Percentiles rank a stretch among this genome's conserved stretches.
phyloP scores from a whole-genome alignment of 2,329 filamentous ascomycete genomes.

The Pyricularia sp. region DNA sequence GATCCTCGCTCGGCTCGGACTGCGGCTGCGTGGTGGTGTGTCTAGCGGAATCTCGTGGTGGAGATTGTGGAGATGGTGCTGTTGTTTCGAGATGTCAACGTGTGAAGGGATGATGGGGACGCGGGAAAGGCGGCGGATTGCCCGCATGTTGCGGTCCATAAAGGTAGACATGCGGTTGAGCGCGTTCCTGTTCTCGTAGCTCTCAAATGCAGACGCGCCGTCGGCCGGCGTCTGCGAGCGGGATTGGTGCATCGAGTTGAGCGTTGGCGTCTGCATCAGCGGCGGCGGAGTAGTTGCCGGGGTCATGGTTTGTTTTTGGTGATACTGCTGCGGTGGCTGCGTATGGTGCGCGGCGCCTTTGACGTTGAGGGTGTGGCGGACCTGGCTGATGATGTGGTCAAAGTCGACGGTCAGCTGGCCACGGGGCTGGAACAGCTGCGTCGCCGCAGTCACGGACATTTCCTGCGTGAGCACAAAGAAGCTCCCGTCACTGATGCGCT shows the following conservation, averaged over 20 bases:
- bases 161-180: constrained; percentile 34
- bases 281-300: background rate
- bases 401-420: constrained; percentile 30
- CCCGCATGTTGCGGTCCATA: constrained; percentile 30
- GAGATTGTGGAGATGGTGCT: background rate
- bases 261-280: constrained; percentile 11
- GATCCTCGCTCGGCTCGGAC: background rate
- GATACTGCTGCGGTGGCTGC: constrained; percentile 7
- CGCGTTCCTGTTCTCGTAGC: constrained; percentile 27
- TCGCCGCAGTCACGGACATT: constrained; percentile 16
- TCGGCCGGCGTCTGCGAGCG: constrained; percentile 2
- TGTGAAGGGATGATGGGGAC: background rate
- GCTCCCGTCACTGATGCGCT: constrained; percentile 38
- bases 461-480: constrained; percentile 38
- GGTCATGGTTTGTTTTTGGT: constrained; percentile 1
- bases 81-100: background rate
- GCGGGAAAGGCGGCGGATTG: constrained; percentile 26
- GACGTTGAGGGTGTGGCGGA: constrained; percentile 24
- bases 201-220: constrained; percentile 5
- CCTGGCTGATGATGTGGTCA: constrained; percentile 32
- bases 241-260: constrained; percentile 7
- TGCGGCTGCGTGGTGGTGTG: constrained; percentile 4
- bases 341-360: constrained; percentile 7
- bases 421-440: constrained; percentile 15
- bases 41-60: background rate